Evolutionary conservation across 345 rosid species (phyloP), one percentile per base, ranked within the genome.

Genomic region (Murraya paniculata): DNA sequence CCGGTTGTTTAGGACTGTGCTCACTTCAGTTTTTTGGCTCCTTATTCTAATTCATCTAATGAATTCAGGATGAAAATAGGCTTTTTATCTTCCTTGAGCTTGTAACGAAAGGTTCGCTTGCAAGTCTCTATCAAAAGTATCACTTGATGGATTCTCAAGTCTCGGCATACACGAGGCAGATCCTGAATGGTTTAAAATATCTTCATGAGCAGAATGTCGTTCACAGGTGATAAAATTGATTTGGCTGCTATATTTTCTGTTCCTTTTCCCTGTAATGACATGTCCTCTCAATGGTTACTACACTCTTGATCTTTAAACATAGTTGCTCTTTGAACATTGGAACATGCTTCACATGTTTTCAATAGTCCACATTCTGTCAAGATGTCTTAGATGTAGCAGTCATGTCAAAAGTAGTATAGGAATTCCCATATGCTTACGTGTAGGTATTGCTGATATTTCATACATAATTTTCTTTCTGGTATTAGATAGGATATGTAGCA

Each of bases 81-180:
- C 87, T 95, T 64, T 93, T 91, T 77, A 93, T 95, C 64, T 95
- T 93, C 75, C 91, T 95, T 24, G 96, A 95, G 89, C 89, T 92
- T 72, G 93, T 93, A 59, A 84, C 91, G 16, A 86, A 89, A 75
- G 97, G 97, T 71, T 93, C 99, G 68, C 96, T 95, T 71, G 71
- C 74, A 72, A 88, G 53, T 27, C 90, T 91, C 45, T 95, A 93
- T 87, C 84, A 75, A 65, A 89, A 67, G 70, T 93, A 91, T 71
- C 28, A 80, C 73, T 90, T 93, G n/a, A 71, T 27, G 79, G 91
- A 93, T 78, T 92, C 97, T 72, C 91, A 86, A 79, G 94, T 88
- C 71, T 91, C 91, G 69, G 65, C 75, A 48, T 95, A 93, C 82
- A 95, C 99, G 10, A 90, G 93, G 75, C 97, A 95, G 79, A 95